These are phyloP conservation scores for Truncatella angustata DNA, from an alignment of 2,329 filamentous ascomycete species.

Conservation along the genomic window DNA sequence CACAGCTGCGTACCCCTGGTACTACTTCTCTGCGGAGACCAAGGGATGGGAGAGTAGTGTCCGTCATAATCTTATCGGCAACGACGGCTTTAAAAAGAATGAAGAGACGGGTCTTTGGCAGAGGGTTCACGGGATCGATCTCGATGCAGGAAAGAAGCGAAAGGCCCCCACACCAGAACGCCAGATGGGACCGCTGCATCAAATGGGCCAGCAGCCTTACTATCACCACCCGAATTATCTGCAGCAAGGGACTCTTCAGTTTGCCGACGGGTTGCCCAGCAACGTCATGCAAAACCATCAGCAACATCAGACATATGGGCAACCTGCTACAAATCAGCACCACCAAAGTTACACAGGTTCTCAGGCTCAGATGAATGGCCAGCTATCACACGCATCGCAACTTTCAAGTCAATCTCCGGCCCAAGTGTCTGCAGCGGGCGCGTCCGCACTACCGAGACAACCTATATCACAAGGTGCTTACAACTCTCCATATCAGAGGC, in stretches of 20 bases:
- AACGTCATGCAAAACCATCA: conserved; percentile 16
- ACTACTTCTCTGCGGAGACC: conserved; percentile 58
- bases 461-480: conserved; percentile 26
- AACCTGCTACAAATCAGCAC: conserved; percentile 17
- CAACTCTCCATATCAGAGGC: conserved; percentile 30
- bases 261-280: conserved; percentile 19
- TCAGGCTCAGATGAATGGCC: not conserved
- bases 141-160: conserved; percentile 61
- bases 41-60: conserved; percentile 67
- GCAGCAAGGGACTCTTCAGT: conserved; percentile 19
- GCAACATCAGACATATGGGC: conserved; percentile 20
- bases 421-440: conserved; percentile 25
- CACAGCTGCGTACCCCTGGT: conserved; percentile 56
- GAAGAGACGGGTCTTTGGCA: conserved; percentile 56
- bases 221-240: conserved; percentile 29
- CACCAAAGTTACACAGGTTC: conserved; percentile 14
- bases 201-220: conserved; percentile 25
- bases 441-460: conserved; percentile 20
- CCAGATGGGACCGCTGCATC: conserved; percentile 24
- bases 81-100: conserved; percentile 59
- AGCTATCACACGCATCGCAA: not conserved
- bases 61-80: conserved; percentile 62
- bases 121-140: conserved; percentile 55
- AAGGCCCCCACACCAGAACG: conserved; percentile 54
- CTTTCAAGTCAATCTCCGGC: conserved; percentile 23